Conservation (phyloP, 768 basidiomycete species). For the Mycena metata region DNA sequence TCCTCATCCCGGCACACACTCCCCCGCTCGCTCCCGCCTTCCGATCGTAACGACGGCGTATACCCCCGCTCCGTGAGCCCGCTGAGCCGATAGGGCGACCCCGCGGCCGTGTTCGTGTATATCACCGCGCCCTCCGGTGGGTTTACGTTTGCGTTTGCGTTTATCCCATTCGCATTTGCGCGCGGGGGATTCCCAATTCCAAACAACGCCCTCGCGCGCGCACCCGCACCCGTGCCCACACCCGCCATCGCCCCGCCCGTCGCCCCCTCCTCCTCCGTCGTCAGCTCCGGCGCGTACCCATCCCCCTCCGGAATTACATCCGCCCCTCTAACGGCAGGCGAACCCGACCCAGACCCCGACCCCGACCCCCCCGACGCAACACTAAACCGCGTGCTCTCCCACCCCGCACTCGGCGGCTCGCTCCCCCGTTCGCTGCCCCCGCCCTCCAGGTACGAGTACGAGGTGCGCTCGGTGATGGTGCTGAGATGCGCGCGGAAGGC, state of each 20-base stretch:
- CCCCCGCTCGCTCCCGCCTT: neutral
- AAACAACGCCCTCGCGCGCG: too few species aligned
- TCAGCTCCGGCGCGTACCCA: neutral
- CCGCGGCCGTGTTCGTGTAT: slow-evolving; percentile 13
- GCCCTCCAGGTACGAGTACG: neutral
- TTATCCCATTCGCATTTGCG: too few species aligned
- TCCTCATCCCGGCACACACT: neutral
- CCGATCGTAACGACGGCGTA: slow-evolving; percentile 25
- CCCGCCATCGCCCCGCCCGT: too few species aligned
- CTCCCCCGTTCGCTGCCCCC: slow-evolving; percentile 21
- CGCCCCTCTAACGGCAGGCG: too few species aligned
- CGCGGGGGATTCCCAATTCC: too few species aligned
- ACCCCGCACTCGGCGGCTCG: slow-evolving; percentile 21
- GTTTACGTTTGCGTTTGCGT: neutral
- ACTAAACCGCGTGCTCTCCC: slow-evolving; percentile 3
- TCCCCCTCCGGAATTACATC: too few species aligned
- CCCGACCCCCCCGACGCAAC: neutral
- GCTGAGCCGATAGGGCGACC: slow-evolving; percentile 32
- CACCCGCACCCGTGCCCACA: too few species aligned
- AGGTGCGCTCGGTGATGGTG: slow-evolving; percentile 37
- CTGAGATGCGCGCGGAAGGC: slow-evolving; percentile 28
- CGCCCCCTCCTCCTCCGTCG: too few species aligned
- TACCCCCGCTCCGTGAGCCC: slow-evolving; percentile 36
- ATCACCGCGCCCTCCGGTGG: slow-evolving; percentile 9
- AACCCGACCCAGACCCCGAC: too few species aligned